Evolutionary conservation across 177 flowering plant species (phyloP).

Genomic region (Vitis hybrid): DNA sequence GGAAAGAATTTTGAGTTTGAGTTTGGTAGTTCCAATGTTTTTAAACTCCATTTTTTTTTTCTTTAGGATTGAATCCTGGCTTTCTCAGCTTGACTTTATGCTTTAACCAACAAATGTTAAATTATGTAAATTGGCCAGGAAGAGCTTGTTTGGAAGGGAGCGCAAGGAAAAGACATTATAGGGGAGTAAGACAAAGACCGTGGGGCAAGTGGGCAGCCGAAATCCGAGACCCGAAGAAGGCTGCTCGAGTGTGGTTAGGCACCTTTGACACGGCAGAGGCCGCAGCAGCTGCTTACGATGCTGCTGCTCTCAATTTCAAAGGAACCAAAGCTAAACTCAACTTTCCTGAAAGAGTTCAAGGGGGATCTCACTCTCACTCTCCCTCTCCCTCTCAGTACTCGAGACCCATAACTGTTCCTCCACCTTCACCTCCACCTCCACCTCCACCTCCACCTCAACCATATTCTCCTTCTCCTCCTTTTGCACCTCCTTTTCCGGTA

Average conservation of each 20-base stretch:
- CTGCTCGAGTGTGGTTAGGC: slow-evolving; percentile 46
- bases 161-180: slow-evolving; percentile 25
- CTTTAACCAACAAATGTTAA: no score
- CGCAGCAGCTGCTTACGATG: slow-evolving; percentile 42
- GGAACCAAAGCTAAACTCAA: slow-evolving; percentile 43
- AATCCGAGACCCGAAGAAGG: slow-evolving; percentile 43
- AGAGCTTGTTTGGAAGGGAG: background rate
- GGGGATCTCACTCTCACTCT: background rate
- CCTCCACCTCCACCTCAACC: background rate
- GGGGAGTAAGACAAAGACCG: slow-evolving; percentile 48
- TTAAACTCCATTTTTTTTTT: background rate
- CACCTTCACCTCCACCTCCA: background rate
- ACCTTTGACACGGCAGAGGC: slow-evolving; percentile 42
- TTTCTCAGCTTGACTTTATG: no score
- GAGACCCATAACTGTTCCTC: background rate
- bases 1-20: background rate
- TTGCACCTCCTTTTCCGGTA: background rate
- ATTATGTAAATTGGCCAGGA: no score
- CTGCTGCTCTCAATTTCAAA: slow-evolving; percentile 41
- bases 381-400: no score
- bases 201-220: slow-evolving; percentile 54
- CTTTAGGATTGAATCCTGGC: no score
- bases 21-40: background rate
- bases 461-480: background rate
- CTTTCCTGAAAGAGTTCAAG: slow-evolving; percentile 36